These are phyloP conservation scores for Tolypocladium tropicale DNA, from an alignment of 2,329 filamentous ascomycete species.

Conservation along the genomic window DNA sequence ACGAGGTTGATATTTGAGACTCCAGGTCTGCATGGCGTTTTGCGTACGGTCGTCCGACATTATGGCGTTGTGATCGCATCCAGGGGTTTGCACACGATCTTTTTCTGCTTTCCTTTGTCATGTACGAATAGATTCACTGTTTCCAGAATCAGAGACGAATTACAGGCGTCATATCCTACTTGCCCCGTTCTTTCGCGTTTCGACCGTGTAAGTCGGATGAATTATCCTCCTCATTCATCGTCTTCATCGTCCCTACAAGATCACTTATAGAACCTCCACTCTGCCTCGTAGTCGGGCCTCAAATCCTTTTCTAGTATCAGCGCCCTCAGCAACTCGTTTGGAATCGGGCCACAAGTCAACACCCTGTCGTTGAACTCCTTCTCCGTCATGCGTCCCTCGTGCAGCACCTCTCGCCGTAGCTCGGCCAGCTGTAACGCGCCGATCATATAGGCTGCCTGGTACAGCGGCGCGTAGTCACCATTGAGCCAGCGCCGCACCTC, in stretches of 20 bases:
- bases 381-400: conserved; percentile 26
- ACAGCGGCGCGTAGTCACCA: conserved; percentile 46
- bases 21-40: background rate
- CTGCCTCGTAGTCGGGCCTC: conserved; percentile 29
- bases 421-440: conserved; percentile 46
- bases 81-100: background rate
- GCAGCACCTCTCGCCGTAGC: conserved; percentile 37
- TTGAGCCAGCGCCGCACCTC: conserved; percentile 47
- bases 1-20: conserved; percentile 27
- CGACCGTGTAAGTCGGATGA: background rate
- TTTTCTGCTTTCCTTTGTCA: background rate
- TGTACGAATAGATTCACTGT: background rate
- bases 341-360: conserved; percentile 40
- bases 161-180: background rate
- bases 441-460: conserved; percentile 50
- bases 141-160: background rate
- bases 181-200: background rate
- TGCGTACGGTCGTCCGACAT: background rate
- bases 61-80: background rate
- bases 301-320: conserved; percentile 32
- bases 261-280: conserved; percentile 38
- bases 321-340: conserved; percentile 42
- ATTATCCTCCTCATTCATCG: background rate
- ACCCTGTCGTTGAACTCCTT: conserved; percentile 47
- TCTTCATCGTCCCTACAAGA: too few species aligned